Percentiles rank a stretch among this genome's conserved stretches.
phyloP scores from a whole-genome alignment of 441 rosid species.

The Melastoma candidum region DNA sequence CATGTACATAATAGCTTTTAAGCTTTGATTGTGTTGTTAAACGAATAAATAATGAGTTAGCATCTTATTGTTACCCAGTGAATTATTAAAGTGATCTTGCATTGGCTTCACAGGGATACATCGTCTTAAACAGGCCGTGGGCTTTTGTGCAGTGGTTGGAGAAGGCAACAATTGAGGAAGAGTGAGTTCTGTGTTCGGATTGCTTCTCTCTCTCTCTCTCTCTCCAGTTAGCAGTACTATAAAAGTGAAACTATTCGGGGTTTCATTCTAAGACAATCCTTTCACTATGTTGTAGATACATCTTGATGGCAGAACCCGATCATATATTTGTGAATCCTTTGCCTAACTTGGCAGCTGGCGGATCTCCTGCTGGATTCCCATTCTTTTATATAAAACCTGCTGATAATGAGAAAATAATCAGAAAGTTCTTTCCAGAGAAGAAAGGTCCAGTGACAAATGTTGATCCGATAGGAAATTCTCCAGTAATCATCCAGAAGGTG shows the following conservation, averaged over 20 bases:
- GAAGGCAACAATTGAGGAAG: constrained; percentile 54
- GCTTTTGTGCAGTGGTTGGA: constrained; percentile 73
- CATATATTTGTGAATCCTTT: constrained; percentile 50
- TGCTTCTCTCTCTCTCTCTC: neutral
- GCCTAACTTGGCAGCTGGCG: constrained; percentile 48
- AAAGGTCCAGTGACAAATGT: constrained; percentile 49
- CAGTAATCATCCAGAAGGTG: constrained; percentile 57
- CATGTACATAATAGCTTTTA: neutral
- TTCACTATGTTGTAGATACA: constrained; percentile 31
- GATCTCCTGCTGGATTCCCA: constrained; percentile 57
- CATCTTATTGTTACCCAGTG: neutral
- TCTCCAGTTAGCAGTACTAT: neutral
- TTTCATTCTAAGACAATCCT: neutral
- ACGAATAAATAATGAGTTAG: neutral
- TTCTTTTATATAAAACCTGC: constrained; percentile 63
- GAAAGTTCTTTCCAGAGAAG: constrained; percentile 56
- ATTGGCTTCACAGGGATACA: constrained; percentile 38
- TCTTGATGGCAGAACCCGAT: constrained; percentile 78
- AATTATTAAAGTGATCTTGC: neutral
- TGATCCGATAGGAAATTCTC: constrained; percentile 67
- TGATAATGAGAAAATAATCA: constrained; percentile 32
- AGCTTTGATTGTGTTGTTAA: neutral
- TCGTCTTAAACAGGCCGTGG: constrained; percentile 73
- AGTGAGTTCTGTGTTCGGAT: constrained; percentile 28
- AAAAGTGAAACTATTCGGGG: neutral